phyloP scores from a whole-genome alignment of 257 asterid genomes.

The Jaltomata sinuosa region DNA sequence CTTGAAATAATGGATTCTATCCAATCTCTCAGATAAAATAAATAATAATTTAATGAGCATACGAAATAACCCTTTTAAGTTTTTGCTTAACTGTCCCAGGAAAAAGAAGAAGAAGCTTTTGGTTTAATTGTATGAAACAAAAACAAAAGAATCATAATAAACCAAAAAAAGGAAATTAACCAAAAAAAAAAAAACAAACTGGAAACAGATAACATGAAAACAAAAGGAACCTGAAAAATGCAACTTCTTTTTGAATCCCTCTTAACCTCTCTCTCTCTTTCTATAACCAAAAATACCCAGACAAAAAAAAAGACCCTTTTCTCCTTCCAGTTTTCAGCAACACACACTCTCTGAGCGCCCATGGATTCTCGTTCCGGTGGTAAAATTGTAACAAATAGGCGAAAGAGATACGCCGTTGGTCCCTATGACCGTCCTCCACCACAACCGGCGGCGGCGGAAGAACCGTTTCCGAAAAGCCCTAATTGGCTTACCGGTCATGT shows the following conservation, averaged over 20 bases:
- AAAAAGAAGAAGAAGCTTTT: too few relatives aligned
- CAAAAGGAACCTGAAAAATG: background rate
- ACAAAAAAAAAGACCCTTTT: background rate
- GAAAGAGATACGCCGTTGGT: conserved; percentile 17
- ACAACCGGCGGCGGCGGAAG: conserved; percentile 7
- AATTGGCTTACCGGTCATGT: conserved; percentile 27
- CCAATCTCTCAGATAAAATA: too few relatives aligned
- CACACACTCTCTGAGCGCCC: background rate
- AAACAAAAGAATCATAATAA: too few relatives aligned
- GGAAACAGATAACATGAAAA: background rate
- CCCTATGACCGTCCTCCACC: conserved; percentile 29
- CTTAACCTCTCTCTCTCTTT: background rate
- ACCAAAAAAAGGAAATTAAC: too few relatives aligned
- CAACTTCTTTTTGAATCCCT: conserved; percentile 4
- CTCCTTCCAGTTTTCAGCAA: background rate
- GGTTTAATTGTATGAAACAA: too few relatives aligned
- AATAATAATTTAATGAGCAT: too few relatives aligned
- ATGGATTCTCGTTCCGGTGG: conserved; percentile 31
- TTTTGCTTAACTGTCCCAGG: too few relatives aligned
- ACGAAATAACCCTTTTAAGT: too few relatives aligned
- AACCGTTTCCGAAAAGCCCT: conserved; percentile 18
- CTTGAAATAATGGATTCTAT: too few relatives aligned
- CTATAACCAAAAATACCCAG: background rate
- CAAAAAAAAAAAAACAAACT: background rate
- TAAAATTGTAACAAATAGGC: conserved; percentile 19